Percentiles rank a stretch among this genome's conserved stretches.
These are phyloP conservation scores for Eucalyptus caleyi DNA, from an alignment of 345 rosid species.

Conservation along the genomic window DNA sequence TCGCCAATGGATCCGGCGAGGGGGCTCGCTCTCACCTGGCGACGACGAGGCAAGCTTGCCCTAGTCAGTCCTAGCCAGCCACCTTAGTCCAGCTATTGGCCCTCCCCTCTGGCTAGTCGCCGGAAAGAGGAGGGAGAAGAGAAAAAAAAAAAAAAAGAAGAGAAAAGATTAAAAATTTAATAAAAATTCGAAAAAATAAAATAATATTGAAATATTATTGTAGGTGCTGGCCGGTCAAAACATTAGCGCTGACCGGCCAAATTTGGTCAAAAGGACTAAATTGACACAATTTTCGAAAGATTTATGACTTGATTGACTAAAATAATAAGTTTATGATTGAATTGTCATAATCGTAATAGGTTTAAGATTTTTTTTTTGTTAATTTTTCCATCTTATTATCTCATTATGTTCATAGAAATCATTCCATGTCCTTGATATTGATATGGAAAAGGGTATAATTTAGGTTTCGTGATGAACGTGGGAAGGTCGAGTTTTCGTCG, in stretches of 20 bases:
- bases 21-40: too few species aligned
- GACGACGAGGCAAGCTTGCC: too few species aligned
- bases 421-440: background rate
- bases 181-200: too few species aligned
- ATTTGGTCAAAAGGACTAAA: fast-evolving
- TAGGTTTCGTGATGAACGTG: background rate
- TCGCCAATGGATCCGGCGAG: too few species aligned
- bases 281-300: fast-evolving
- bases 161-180: too few species aligned
- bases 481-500: background rate
- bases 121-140: too few species aligned
- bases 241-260: too few species aligned
- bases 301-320: fast-evolving
- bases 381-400: background rate
- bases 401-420: background rate
- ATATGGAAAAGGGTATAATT: background rate
- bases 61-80: fast-evolving
- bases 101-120: fast-evolving
- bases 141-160: fast-evolving
- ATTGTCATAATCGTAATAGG: too few species aligned
- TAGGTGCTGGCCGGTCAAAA: too few species aligned
- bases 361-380: too few species aligned
- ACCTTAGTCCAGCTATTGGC: fast-evolving
- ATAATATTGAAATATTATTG: too few species aligned
- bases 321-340: too few species aligned